phyloP scores from a whole-genome alignment of 2,329 filamentous ascomycete genomes.

The Alternaria hordeiaustralica region DNA sequence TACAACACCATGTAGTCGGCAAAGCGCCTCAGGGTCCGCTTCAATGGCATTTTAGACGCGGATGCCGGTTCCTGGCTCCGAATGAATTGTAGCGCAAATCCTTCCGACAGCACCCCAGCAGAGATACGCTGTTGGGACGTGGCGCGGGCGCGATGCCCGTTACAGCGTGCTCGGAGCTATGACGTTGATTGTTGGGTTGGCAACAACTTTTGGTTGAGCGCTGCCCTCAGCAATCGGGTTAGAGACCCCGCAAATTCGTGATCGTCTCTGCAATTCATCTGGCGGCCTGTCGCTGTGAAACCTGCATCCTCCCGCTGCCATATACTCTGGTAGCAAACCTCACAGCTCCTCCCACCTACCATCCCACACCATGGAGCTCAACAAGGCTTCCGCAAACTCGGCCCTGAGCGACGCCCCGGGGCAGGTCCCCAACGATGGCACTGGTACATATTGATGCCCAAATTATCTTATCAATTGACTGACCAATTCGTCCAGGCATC shows the following conservation, averaged over 20 bases:
- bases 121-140: conserved; percentile 29
- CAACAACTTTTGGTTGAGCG: conserved; percentile 43
- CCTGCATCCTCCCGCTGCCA: conserved; percentile 14
- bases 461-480: conserved; percentile 17
- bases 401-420: conserved; percentile 54
- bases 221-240: conserved; percentile 34
- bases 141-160: conserved; percentile 30
- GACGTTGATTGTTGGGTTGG: conserved; percentile 36
- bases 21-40: neutral
- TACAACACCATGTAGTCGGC: neutral
- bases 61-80: conserved; percentile 1
- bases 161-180: conserved; percentile 33
- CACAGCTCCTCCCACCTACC: conserved; percentile 13
- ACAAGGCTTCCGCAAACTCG: conserved; percentile 55
- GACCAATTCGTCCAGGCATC: conserved; percentile 67
- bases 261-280: conserved; percentile 15
- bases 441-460: conserved; percentile 58
- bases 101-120: conserved; percentile 8
- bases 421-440: conserved; percentile 71
- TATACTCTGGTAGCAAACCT: conserved; percentile 10
- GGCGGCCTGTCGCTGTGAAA: conserved; percentile 1
- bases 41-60: neutral
- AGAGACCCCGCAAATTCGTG: conserved; percentile 39
- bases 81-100: conserved; percentile 29
- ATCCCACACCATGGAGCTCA: conserved; percentile 47